Conservation (phyloP, 331 rosid species). For the Arachis monticola region DNA sequence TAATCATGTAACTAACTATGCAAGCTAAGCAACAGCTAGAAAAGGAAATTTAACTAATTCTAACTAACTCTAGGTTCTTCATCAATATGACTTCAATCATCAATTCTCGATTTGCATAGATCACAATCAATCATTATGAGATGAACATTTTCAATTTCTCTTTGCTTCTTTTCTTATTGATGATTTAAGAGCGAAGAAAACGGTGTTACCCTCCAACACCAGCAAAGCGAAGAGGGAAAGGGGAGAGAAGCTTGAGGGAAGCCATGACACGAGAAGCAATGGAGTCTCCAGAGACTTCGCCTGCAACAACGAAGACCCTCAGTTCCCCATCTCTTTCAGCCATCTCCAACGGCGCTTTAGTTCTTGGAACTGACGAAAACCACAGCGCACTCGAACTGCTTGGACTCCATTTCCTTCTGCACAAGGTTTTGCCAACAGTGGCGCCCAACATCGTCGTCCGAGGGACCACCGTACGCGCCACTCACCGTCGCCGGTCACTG, state of each 20-base stretch:
- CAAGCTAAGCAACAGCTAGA: too few relatives aligned
- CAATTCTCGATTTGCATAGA: neutral
- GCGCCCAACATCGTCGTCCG: constrained; percentile 18
- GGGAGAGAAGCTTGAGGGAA: constrained; percentile 63
- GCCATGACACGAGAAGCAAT: constrained; percentile 86
- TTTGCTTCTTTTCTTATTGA: neutral
- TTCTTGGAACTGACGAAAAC: constrained; percentile 25
- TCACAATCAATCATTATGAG: neutral
- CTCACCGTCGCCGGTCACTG: too few relatives aligned
- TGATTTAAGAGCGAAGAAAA: neutral
- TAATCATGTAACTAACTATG: too few relatives aligned
- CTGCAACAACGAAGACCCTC: constrained; percentile 80
- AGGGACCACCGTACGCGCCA: neutral
- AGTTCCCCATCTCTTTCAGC: constrained; percentile 78
- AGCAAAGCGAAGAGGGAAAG: constrained; percentile 62
- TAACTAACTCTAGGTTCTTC: too few relatives aligned
- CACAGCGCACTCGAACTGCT: constrained; percentile 16
- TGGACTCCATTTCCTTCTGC: constrained; percentile 42
- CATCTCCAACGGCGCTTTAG: constrained; percentile 48
- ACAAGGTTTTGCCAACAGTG: constrained; percentile 27
- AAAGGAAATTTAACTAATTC: too few relatives aligned
- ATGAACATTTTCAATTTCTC: too few relatives aligned
- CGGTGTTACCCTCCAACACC: constrained; percentile 78
- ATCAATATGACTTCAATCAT: neutral
- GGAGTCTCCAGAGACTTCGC: constrained; percentile 88